These are phyloP conservation scores for Murraya paniculata DNA, from an alignment of 345 rosid genomes.

Conservation along the genomic window DNA sequence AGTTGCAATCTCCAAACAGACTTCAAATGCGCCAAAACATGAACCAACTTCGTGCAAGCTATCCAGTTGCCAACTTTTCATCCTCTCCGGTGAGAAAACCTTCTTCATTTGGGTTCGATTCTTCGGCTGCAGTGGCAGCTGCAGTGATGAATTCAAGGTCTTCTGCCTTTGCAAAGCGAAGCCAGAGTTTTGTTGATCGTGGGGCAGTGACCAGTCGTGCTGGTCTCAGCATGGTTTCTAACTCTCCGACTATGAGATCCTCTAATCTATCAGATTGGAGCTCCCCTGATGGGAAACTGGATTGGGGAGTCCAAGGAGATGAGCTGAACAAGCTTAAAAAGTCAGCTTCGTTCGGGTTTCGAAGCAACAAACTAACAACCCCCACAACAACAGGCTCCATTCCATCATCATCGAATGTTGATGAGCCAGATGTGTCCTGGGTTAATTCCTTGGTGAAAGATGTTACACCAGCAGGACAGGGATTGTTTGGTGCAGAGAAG, in stretches of 20 bases:
- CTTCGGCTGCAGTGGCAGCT: constrained; percentile 85
- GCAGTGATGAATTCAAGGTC: constrained; percentile 92
- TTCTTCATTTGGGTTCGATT: constrained; percentile 57
- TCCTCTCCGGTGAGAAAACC: constrained; percentile 60
- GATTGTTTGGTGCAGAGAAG: constrained; percentile 30
- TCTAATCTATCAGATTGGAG: constrained; percentile 69
- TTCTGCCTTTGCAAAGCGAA: constrained; percentile 80
- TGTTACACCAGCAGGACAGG: constrained; percentile 38
- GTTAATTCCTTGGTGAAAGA: constrained; percentile 84
- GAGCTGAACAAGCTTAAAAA: constrained; percentile 81
- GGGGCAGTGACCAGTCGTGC: constrained; percentile 36
- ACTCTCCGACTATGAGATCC: constrained; percentile 43
- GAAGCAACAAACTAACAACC: constrained; percentile 37
- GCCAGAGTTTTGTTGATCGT: constrained; percentile 87
- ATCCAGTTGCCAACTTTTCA: constrained; percentile 38
- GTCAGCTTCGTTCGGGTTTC: constrained; percentile 75
- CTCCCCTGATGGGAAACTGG: constrained; percentile 74
- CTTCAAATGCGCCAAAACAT: constrained; percentile 63
- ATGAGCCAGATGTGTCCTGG: constrained; percentile 96
- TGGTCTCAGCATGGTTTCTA: constrained; percentile 46
- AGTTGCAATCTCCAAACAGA: constrained; percentile 65
- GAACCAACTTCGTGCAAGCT: constrained; percentile 66
- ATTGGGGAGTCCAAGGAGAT: constrained; percentile 89
- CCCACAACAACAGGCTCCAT: constrained; percentile 17
- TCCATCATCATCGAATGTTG: constrained; percentile 21